A percentile compares a stretch with the other conserved stretches of the same genome.
phyloP scores from a whole-genome alignment of 169 alveolate species.

The Perkinsus olseni region DNA sequence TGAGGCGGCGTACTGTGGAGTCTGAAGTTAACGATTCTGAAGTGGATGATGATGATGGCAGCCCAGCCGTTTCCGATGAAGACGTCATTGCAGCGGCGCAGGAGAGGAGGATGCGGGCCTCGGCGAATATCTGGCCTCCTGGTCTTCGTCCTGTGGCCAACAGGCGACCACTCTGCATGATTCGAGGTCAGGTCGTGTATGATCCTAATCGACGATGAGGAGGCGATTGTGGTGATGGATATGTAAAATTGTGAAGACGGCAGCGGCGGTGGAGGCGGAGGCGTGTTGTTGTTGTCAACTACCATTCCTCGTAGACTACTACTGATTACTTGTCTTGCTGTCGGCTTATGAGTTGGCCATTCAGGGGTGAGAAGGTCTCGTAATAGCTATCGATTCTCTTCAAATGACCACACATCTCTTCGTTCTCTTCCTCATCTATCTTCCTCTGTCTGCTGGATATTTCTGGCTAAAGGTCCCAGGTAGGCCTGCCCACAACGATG shows the following conservation, averaged over 20 bases:
- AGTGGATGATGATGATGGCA: neutral
- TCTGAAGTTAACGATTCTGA: neutral
- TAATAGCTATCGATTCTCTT: too few species aligned
- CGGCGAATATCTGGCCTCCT: neutral
- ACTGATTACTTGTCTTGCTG: neutral
- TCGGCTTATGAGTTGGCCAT: too few species aligned
- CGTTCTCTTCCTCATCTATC: neutral
- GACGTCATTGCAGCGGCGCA: neutral
- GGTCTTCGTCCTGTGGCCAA: neutral
- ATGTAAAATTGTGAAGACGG: neutral
- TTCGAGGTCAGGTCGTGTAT: neutral
- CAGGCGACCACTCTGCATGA: neutral
- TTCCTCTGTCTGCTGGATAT: neutral
- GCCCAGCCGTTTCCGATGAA: neutral
- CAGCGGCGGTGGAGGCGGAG: too few species aligned
- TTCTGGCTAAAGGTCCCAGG: neutral
- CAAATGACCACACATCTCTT: neutral
- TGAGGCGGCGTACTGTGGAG: neutral
- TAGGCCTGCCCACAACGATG: too few species aligned
- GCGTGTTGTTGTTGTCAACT: too few species aligned
- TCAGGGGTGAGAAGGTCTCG: too few species aligned
- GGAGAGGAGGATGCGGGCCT: neutral
- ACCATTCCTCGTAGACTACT: neutral
- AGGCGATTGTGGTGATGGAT: neutral
- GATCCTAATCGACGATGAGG: neutral